These are phyloP conservation scores for Cenococcum geophilum DNA, from an alignment of 495 filamentous ascomycete species.

Conservation along the genomic window DNA sequence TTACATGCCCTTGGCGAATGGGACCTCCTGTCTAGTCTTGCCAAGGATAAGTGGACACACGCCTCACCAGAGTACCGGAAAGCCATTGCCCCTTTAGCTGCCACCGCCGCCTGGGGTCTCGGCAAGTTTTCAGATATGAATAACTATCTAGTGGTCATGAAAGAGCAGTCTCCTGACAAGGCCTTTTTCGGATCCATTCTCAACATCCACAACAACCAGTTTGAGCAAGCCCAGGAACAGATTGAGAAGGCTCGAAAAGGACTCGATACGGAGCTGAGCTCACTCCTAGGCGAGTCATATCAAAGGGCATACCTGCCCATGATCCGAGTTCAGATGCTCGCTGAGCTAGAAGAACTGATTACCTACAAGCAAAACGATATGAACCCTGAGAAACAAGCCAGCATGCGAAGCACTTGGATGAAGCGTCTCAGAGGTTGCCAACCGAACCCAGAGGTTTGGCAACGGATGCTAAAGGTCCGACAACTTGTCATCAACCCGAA, in stretches of 20 bases:
- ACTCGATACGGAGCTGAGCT: constrained; percentile 89
- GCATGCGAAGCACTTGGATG: constrained; percentile 91
- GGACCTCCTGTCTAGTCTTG: constrained; percentile 81
- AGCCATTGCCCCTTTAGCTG: constrained; percentile 83
- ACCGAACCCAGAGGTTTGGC: constrained; percentile 96
- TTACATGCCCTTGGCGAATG: constrained; percentile 95
- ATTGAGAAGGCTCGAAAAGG: constrained; percentile 90
- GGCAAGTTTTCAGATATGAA: constrained; percentile 98
- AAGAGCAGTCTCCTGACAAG: constrained; percentile 80
- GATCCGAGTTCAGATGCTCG: constrained; percentile 96
- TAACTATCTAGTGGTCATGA: constrained; percentile 90
- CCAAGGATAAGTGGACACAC: constrained; percentile 87
- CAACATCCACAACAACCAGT: constrained; percentile 88
- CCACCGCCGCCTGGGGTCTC: constrained; percentile 94
- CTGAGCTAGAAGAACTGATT: constrained; percentile 96
- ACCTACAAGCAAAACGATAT: constrained; percentile 83
- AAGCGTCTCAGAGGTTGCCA: constrained; percentile 90
- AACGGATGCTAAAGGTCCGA: constrained; percentile 91
- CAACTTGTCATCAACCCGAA: constrained; percentile 82
- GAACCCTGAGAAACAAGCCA: constrained; percentile 75
- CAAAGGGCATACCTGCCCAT: constrained; percentile 93
- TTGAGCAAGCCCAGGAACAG: constrained; percentile 74
- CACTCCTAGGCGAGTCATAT: constrained; percentile 91
- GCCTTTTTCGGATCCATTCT: constrained; percentile 97
- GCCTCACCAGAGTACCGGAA: constrained; percentile 77